Evolutionary conservation across 345 rosid genomes (phyloP).

Genomic region (Durio zibethinus): DNA sequence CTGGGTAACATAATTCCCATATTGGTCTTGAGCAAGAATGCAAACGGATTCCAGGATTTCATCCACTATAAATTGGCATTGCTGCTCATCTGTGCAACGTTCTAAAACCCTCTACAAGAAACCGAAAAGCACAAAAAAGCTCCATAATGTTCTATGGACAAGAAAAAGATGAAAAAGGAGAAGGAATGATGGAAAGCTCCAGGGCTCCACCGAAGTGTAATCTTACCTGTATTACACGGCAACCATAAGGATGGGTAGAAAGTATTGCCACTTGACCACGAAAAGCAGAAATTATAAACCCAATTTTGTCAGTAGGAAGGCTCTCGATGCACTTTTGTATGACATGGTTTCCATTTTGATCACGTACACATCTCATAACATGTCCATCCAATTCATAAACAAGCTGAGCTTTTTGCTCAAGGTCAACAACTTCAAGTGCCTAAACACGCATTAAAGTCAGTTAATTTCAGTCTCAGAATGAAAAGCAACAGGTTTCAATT

Average conservation of each 20-base stretch:
- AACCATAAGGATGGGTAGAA: constrained; percentile 80
- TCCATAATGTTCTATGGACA: background rate
- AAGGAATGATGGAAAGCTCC: background rate
- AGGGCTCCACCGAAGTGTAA: background rate
- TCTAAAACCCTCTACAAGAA: constrained; percentile 59
- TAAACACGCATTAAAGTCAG: constrained; percentile 20
- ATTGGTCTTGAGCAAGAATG: constrained; percentile 65
- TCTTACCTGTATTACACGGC: constrained; percentile 76
- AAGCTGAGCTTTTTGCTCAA: constrained; percentile 60
- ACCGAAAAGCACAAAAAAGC: constrained; percentile 13
- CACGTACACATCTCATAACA: constrained; percentile 74
- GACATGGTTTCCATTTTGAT: constrained; percentile 88
- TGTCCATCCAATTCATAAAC: constrained; percentile 74
- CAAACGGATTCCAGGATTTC: constrained; percentile 61
- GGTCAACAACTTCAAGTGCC: constrained; percentile 77
- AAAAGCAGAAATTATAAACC: constrained; percentile 57
- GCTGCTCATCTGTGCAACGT: constrained; percentile 52
- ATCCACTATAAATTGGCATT: constrained; percentile 50
- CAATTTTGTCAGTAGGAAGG: constrained; percentile 52
- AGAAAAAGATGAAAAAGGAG: constrained; percentile 9
- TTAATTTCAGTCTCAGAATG: background rate
- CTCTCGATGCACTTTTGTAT: constrained; percentile 80
- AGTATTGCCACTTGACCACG: constrained; percentile 61
- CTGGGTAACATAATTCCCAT: constrained; percentile 78
- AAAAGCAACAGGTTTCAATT: background rate